Evolutionary conservation across 2,329 filamentous ascomycete species (phyloP).

Genomic region (Colletotrichum lindemuthianum): DNA sequence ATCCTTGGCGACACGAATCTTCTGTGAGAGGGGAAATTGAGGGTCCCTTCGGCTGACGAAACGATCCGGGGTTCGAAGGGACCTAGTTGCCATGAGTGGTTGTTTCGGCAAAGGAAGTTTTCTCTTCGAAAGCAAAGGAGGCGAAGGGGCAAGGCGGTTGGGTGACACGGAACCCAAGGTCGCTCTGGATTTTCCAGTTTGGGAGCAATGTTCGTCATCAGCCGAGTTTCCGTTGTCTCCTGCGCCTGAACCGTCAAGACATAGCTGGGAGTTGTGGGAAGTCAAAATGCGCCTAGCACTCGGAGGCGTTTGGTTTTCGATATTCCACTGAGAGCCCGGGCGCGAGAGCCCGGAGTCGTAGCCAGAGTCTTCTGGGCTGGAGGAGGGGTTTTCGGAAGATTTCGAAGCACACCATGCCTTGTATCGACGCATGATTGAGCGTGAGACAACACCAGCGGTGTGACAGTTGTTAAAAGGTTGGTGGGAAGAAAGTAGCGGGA

Average conservation of each 20-base stretch:
- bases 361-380: slow-evolving; percentile 1
- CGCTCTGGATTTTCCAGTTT: too few relatives aligned
- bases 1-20: slow-evolving; percentile 51
- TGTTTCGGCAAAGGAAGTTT: background rate
- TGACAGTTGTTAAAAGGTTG: too few relatives aligned
- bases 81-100: background rate
- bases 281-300: background rate
- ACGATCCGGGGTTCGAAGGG: slow-evolving; percentile 51
- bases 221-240: slow-evolving; percentile 5
- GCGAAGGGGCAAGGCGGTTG: background rate
- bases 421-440: background rate
- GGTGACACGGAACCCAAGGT: too few relatives aligned
- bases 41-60: slow-evolving; percentile 59
- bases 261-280: slow-evolving; percentile 13
- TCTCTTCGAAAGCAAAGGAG: background rate
- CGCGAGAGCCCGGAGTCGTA: background rate
- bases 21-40: slow-evolving; percentile 50
- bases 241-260: slow-evolving; percentile 28
- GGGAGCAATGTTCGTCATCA: background rate
- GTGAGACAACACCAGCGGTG: too few relatives aligned
- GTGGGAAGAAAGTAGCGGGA: too few relatives aligned
- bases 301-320: background rate
- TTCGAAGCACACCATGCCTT: too few relatives aligned
- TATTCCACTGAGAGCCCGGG: background rate
- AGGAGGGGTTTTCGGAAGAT: background rate